These are phyloP conservation scores for Didymella arachidicola DNA, from an alignment of 2,329 filamentous ascomycete genomes.

Conservation along the genomic window DNA sequence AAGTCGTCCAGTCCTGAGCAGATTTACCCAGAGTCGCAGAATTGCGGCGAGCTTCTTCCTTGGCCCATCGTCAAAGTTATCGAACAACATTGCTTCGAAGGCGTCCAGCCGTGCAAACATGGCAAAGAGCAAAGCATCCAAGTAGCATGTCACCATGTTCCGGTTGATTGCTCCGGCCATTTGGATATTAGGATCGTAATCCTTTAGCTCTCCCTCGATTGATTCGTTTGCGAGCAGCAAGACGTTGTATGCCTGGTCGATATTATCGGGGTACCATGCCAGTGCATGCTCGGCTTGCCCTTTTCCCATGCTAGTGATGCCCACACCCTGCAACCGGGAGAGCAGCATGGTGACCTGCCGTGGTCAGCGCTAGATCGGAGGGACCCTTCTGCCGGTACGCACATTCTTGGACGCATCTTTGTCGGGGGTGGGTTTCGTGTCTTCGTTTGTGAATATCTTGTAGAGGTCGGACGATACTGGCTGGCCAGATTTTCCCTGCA, in stretches of 20 bases:
- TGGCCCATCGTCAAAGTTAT: constrained; percentile 75
- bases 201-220: constrained; percentile 77
- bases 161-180: constrained; percentile 89
- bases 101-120: constrained; percentile 93
- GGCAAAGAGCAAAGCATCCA: constrained; percentile 89
- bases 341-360: constrained; percentile 61
- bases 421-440: constrained; percentile 58
- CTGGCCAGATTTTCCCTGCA: constrained; percentile 37
- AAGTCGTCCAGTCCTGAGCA: constrained; percentile 83
- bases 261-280: constrained; percentile 71
- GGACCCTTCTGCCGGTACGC: constrained; percentile 4
- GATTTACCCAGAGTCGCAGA: constrained; percentile 89
- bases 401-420: constrained; percentile 65
- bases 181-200: constrained; percentile 73
- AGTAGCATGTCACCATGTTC: constrained; percentile 87
- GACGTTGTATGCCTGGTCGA: constrained; percentile 77
- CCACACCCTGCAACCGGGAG: constrained; percentile 60
- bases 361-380: constrained; percentile 14
- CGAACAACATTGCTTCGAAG: constrained; percentile 91
- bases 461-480: constrained; percentile 60
- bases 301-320: constrained; percentile 65
- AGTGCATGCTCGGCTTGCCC: constrained; percentile 70
- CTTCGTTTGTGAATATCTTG: constrained; percentile 70
- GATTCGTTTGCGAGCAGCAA: constrained; percentile 82
- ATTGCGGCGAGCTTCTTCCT: constrained; percentile 78